Evolutionary conservation across 306 rosid genomes (phyloP), one percentile per base, ranked within the genome.

Genomic region (Begonia peltatifolia): DNA sequence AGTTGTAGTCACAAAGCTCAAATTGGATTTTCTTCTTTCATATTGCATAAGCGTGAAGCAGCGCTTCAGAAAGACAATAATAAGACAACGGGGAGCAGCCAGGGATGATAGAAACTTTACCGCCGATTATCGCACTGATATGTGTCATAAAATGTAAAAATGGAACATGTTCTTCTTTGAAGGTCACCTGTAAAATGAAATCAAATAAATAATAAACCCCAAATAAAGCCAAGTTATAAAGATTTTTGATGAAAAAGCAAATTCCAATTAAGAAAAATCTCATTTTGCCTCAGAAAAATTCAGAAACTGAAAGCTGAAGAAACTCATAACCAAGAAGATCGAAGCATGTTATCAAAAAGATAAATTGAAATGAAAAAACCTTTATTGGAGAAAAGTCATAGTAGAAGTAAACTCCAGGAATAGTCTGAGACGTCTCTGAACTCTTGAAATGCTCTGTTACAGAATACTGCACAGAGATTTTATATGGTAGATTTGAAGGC

Each of bases 361-460:
- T 50, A 46, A 42, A 51, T 36, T 55, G 36, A 35, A 43, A 36
- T 8, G 22, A 42, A 62, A 74, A 47, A 63, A 87, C 96, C 92
- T 87, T 87, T 55, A 87, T 76, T 16, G 96, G 96, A 52, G 94
- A 84, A 64, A 87, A 73, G 70, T 87, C 94, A 54, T 87, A 84
- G 42, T 59, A 71, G 77, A 84, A 81, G 83, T 76, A 87, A 59
- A 84, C 84, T 54, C 96, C 96, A 9, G 96, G 82, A 56, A 79
- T 58, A 47, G 36, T 59, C 38, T 1, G 48, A 50, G 85, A 87
- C 2, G 57, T 35, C 54, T 87, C 94, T 35, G 79, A 58, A 71
- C 76, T 75, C 74, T 75, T 84, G 64, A 76, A 87, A 81, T 87
- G 96, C 78, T 87, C 94, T 5, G 94, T 87, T 54, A 84, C 94